phyloP scores from a whole-genome alignment of 2,329 filamentous ascomycete genomes.

The Penicillium crustosum region DNA sequence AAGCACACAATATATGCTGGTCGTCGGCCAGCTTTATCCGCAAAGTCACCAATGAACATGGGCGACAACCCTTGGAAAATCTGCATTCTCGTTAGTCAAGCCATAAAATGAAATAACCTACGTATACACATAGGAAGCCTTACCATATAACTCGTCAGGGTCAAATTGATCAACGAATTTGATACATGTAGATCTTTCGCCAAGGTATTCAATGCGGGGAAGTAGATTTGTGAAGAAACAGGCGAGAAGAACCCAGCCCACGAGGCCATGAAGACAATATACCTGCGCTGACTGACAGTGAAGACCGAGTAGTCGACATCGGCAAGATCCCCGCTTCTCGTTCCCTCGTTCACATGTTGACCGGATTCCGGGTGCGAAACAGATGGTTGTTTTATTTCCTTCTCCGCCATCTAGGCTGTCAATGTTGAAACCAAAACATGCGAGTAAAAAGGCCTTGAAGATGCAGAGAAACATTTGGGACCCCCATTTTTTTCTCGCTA shows the following conservation, averaged over 20 bases:
- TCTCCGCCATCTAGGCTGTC: slow-evolving; percentile 2
- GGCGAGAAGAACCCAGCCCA: slow-evolving; percentile 47
- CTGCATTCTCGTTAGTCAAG: slow-evolving; percentile 19
- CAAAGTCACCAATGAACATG: slow-evolving; percentile 53
- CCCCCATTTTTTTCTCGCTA: slow-evolving; percentile 1
- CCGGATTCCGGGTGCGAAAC: slow-evolving; percentile 7
- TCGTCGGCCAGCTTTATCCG: slow-evolving; percentile 52
- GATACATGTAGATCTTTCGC: slow-evolving; percentile 32
- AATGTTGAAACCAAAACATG: neutral
- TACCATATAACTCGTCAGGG: slow-evolving; percentile 31
- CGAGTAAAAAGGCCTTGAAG: neutral
- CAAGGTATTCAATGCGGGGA: slow-evolving; percentile 41
- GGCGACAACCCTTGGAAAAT: slow-evolving; percentile 57
- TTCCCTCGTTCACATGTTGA: slow-evolving; percentile 10
- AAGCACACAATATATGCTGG: slow-evolving; percentile 57
- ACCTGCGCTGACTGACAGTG: slow-evolving; percentile 29
- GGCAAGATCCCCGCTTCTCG: slow-evolving; percentile 4
- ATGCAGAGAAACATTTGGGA: neutral
- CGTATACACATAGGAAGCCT: neutral
- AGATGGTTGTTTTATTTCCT: slow-evolving; percentile 2
- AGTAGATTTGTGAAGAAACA: slow-evolving; percentile 47
- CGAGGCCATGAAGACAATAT: slow-evolving; percentile 30
- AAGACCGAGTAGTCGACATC: slow-evolving; percentile 36
- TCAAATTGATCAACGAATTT: slow-evolving; percentile 28
- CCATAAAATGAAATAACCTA: neutral